Percentiles rank a stretch among this genome's conserved stretches.
Evolutionary conservation across 176 grass and related monocot genomes (phyloP).

Genomic region (Pontederia crassipes): DNA sequence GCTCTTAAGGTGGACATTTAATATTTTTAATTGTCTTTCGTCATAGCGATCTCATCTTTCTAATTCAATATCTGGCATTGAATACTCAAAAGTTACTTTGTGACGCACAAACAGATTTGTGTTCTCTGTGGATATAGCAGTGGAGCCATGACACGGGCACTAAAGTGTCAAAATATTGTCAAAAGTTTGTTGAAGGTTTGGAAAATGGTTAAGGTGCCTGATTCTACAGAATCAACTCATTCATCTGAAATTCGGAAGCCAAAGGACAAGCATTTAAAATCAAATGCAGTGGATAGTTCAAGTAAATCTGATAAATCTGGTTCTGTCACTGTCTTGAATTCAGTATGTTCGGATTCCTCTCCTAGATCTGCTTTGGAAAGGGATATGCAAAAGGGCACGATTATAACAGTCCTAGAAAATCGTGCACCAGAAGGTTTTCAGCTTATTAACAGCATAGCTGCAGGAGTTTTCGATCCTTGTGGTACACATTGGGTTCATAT

Average conservation of each 20-base stretch:
- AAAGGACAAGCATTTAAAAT: constrained; percentile 13
- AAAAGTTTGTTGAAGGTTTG: constrained; percentile 58
- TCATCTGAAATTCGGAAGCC: constrained; percentile 16
- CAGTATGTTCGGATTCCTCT: constrained; percentile 20
- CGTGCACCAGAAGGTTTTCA: constrained; percentile 19
- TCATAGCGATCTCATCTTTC: neutral
- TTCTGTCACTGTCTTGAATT: constrained; percentile 17
- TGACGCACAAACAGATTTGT: constrained; percentile 41
- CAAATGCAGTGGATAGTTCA: constrained; percentile 17
- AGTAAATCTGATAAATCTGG: constrained; percentile 9
- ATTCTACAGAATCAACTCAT: constrained; percentile 19
- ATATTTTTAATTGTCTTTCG: neutral
- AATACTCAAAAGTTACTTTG: neutral
- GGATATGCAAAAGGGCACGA: constrained; percentile 17
- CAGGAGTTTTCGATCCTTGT: constrained; percentile 28
- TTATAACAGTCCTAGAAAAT: constrained; percentile 2
- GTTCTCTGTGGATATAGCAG: constrained; percentile 87
- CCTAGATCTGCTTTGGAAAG: constrained; percentile 5
- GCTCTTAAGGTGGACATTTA: neutral
- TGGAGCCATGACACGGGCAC: constrained; percentile 83
- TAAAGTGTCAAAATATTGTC: constrained; percentile 51
- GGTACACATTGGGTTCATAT: constrained; percentile 74
- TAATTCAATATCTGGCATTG: neutral
- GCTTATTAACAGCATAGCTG: constrained; percentile 16
- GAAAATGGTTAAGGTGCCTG: constrained; percentile 7